These are phyloP conservation scores for Sinapis alba DNA, from an alignment of 441 rosid genomes.

Conservation along the genomic window DNA sequence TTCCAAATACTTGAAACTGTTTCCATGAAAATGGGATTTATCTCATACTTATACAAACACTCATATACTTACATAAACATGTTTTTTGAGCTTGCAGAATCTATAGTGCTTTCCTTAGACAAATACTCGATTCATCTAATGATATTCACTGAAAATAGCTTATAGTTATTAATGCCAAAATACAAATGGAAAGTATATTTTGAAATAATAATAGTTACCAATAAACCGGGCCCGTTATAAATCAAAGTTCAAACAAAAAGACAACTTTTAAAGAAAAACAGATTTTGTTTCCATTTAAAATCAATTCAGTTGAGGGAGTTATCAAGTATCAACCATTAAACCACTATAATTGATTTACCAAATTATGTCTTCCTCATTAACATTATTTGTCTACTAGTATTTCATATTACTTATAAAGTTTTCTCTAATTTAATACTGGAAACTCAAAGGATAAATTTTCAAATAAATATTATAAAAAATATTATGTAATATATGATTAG, in stretches of 20 bases:
- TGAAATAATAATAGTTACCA: not conserved
- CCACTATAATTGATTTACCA: not conserved
- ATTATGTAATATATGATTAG: too few species aligned
- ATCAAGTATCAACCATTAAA: not conserved
- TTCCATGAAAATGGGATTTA: slow-evolving; percentile 20
- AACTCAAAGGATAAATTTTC: not conserved
- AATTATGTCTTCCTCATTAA: not conserved
- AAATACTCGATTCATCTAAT: not conserved
- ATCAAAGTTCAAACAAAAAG: not conserved
- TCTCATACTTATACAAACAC: not conserved
- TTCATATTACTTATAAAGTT: not conserved
- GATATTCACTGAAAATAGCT: not conserved
- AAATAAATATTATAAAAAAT: too few species aligned
- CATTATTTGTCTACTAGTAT: not conserved
- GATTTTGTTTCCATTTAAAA: not conserved
- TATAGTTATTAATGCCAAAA: not conserved
- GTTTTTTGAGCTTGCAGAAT: slow-evolving; percentile 1
- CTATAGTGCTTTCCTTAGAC: not conserved
- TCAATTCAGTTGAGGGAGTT: not conserved
- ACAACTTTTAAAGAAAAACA: not conserved
- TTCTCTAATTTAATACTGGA: not conserved
- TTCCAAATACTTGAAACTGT: slow-evolving; percentile 1
- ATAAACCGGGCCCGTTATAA: not conserved
- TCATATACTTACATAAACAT: not conserved
- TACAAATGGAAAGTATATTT: not conserved